Base-by-base conservation (phyloP, 345 rosid genomes). In the Corchorus capsularis region DNA sequence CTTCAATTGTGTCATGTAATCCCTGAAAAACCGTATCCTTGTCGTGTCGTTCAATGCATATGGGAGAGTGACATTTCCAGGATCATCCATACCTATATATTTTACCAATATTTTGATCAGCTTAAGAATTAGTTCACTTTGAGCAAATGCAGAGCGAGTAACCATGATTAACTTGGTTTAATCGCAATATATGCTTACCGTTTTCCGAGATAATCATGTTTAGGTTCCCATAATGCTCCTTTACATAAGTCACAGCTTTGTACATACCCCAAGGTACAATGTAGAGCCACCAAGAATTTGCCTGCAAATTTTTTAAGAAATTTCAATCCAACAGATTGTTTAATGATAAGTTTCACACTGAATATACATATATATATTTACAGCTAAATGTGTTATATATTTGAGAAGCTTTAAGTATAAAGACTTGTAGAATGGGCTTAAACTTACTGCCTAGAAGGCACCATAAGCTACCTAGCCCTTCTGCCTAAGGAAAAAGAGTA, bases 251-350 rank as follows among this genome's bases (percentile, higher is more conserved):
- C 39, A 89, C 54, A 3, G 87, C 74, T 72, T 82, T 89, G 75
- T 85, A 86, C 77, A 89, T 72, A 3, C 93, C 93, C 93, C 93
- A 87, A n/a, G 93, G 93, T 32, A 89, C 95, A 16, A 79, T 70
- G 49, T 89, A 89, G 15, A 91, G 88, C 95, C 95, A 91, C 12
- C 47, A 49, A 0, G 91, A 89, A 77, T 91, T 63, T 35, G 86
- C 91, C 93, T 89, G 87, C 79, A 72, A 55, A 39, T 22, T 37
- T 62, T 62, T 54, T 20, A 12, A 27, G 39, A 52, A 16, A 32
- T 22, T 69, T 32, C 11, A 50, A 1, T 47, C 10, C n/a, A 7
- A 35, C 27, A 39, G 22, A 64, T 43, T 12, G 10, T 57, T 59
- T 22, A 59, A 59, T 3, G 37, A 27, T 22, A 59, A 59, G 9